phyloP scores from a whole-genome alignment of 495 filamentous ascomycete species.

The Geopyxis carbonaria region DNA sequence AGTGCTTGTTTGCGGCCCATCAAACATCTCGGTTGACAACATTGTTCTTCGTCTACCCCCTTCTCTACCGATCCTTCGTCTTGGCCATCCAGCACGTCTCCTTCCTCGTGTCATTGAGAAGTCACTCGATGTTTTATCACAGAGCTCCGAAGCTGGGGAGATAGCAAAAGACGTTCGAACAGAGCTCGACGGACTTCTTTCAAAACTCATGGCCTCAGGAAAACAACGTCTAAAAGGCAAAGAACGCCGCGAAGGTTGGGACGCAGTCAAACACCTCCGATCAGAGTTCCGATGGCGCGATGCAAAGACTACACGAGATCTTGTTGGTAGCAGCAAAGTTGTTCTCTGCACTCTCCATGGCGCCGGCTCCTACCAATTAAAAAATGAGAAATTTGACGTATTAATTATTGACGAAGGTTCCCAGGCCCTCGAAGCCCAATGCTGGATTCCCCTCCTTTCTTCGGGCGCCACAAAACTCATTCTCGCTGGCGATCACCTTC shows the following conservation, averaged over 20 bases:
- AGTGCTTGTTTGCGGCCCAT: conserved; percentile 83
- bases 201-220: conserved; percentile 63
- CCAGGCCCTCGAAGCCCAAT: conserved; percentile 91
- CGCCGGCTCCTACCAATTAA: conserved; percentile 70
- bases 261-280: conserved; percentile 63
- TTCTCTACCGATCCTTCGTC: conserved; percentile 68
- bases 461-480: conserved; percentile 45
- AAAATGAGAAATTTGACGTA: conserved; percentile 71
- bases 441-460: conserved; percentile 75
- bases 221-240: conserved; percentile 37
- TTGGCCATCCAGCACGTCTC: conserved; percentile 84
- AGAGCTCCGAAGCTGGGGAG: conserved; percentile 69
- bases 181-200: conserved; percentile 87
- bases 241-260: conserved; percentile 69
- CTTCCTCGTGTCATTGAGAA: conserved; percentile 77
- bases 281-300: conserved; percentile 83
- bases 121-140: conserved; percentile 82
- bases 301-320: conserved; percentile 53
- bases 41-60: conserved; percentile 86
- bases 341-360: conserved; percentile 88
- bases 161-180: conserved; percentile 84
- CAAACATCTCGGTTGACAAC: conserved; percentile 95
- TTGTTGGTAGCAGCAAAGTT: conserved; percentile 64
- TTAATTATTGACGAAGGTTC: conserved; percentile 92
- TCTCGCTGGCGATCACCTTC: conserved; percentile 84